Percentiles rank a stretch among this genome's conserved stretches.
phyloP scores from a whole-genome alignment of 371 early-diverging fungal genomes.

The Umbelopsis sp. region DNA sequence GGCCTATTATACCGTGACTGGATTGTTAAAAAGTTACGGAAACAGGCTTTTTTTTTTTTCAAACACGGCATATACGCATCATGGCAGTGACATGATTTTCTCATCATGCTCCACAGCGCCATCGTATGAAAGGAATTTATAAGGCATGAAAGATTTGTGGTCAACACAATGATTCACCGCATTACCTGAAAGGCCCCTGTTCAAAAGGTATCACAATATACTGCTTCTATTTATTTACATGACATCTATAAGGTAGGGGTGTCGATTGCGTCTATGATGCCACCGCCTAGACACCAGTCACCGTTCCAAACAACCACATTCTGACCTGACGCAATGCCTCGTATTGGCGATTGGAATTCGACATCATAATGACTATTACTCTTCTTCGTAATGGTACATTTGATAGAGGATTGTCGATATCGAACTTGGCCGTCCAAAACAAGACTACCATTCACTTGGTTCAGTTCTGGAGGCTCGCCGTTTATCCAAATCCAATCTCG shows the following conservation, averaged over 20 bases:
- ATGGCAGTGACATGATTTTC: background rate
- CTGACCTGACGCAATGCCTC: conserved; percentile 54
- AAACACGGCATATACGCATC: background rate
- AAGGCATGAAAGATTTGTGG: background rate
- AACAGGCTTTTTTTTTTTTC: too few relatives aligned
- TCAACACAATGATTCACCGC: background rate
- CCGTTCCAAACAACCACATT: conserved; percentile 55
- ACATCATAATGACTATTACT: conserved; percentile 31
- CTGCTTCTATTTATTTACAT: too few relatives aligned
- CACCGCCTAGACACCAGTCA: conserved; percentile 62
- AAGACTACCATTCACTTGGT: background rate
- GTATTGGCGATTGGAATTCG: conserved; percentile 41
- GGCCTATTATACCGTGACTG: too few relatives aligned
- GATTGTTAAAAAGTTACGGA: too few relatives aligned
- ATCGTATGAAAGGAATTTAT: background rate
- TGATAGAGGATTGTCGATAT: conserved; percentile 50
- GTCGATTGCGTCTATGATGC: conserved; percentile 42
- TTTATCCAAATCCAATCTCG: conserved; percentile 54
- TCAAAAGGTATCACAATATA: too few relatives aligned
- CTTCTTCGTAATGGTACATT: conserved; percentile 30
- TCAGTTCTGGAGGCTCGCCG: conserved; percentile 23
- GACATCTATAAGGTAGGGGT: background rate
- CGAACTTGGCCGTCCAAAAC: conserved; percentile 47
- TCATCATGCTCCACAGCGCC: too few relatives aligned
- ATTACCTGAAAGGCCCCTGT: too few relatives aligned